phyloP scores from a whole-genome alignment of 306 rosid genomes.

The Cercis canadensis region DNA sequence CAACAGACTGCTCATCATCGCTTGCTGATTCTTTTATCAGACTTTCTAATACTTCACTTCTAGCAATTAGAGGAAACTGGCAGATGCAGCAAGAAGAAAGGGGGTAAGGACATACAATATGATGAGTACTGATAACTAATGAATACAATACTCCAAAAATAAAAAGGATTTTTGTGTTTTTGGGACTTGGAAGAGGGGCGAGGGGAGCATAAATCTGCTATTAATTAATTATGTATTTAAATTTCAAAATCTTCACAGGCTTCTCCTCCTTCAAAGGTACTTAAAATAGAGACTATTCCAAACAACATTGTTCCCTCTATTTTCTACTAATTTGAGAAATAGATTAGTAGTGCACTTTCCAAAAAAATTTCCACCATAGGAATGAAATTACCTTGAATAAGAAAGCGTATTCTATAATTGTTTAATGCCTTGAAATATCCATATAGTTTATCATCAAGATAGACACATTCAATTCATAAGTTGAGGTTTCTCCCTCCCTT shows the following conservation, averaged over 20 bases:
- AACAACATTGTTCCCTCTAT: too few relatives aligned
- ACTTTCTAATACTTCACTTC: constrained; percentile 70
- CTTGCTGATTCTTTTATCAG: constrained; percentile 55
- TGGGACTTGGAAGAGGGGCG: too few relatives aligned
- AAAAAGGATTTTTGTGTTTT: too few relatives aligned
- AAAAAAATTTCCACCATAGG: too few relatives aligned
- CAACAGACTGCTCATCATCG: constrained; percentile 54
- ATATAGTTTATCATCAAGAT: not conserved
- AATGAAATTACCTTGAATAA: too few relatives aligned
- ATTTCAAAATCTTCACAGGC: not conserved
- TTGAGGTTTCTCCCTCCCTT: constrained; percentile 1
- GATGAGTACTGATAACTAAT: constrained; percentile 9
- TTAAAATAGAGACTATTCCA: too few relatives aligned
- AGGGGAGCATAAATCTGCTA: too few relatives aligned
- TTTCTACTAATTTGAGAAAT: too few relatives aligned
- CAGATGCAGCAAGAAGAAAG: constrained; percentile 19
- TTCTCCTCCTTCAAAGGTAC: too few relatives aligned
- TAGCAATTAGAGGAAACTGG: constrained; percentile 90
- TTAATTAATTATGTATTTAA: too few relatives aligned
- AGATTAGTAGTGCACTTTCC: too few relatives aligned
- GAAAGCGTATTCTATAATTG: not conserved
- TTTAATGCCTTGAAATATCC: not conserved
- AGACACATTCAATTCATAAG: not conserved
- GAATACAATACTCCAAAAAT: too few relatives aligned
- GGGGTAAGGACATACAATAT: constrained; percentile 12